These are phyloP conservation scores for Fusarium aywerte DNA, from an alignment of 2,329 filamentous ascomycete genomes.

Conservation along the genomic window DNA sequence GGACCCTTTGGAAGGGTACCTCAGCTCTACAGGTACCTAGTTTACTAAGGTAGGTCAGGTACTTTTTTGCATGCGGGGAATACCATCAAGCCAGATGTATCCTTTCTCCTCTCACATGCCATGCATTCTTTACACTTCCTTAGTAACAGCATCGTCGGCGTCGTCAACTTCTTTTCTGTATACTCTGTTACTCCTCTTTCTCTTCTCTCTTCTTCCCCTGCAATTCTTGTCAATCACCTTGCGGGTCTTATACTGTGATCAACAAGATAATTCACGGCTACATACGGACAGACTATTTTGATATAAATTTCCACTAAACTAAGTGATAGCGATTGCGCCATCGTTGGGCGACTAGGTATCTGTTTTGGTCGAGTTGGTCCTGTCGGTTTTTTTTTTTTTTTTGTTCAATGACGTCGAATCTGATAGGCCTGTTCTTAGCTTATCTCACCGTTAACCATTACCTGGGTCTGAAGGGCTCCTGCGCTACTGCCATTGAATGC, in stretches of 20 bases:
- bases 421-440: slow-evolving; percentile 62
- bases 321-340: slow-evolving; percentile 29
- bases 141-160: background rate
- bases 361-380: too few species aligned
- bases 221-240: background rate
- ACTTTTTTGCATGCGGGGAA: slow-evolving; percentile 37
- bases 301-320: slow-evolving; percentile 9
- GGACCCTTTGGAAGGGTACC: slow-evolving; percentile 7
- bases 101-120: slow-evolving; percentile 40
- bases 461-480: background rate
- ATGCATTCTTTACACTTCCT: slow-evolving; percentile 28
- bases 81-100: slow-evolving; percentile 34
- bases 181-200: slow-evolving; percentile 14
- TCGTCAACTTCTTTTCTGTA: slow-evolving; percentile 7
- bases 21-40: background rate
- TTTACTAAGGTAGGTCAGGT: slow-evolving; percentile 30
- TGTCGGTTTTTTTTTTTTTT: slow-evolving; percentile 25
- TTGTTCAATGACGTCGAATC: slow-evolving; percentile 60
- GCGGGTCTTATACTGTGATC: slow-evolving; percentile 1
- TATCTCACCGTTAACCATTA: slow-evolving; percentile 59
- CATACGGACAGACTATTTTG: background rate
- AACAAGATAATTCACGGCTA: slow-evolving; percentile 9
- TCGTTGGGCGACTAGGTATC: too few species aligned
- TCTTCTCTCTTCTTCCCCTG: slow-evolving; percentile 14
- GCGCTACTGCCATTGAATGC: too few species aligned